Conservation (phyloP, 305 asterid genomes). For the Rubia tinctorum region DNA sequence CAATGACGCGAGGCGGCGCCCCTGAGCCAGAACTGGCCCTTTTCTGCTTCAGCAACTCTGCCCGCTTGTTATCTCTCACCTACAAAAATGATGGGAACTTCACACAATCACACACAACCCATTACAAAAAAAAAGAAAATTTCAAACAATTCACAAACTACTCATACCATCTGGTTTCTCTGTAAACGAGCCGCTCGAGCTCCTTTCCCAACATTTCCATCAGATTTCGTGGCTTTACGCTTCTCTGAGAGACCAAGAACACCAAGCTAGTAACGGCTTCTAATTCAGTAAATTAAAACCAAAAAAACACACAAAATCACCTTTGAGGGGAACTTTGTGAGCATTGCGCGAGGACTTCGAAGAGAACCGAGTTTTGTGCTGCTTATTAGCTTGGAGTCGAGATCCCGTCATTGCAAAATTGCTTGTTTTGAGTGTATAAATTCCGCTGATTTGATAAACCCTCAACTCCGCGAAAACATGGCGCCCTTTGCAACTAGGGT, state of each 20-base stretch:
- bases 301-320: no score
- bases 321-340: no score
- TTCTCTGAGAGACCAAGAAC: constrained; percentile 46
- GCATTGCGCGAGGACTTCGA: no score
- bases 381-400: no score
- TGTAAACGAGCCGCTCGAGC: constrained; percentile 91
- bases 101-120: background rate
- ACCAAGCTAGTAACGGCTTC: no score
- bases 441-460: no score
- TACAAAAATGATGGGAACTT: constrained; percentile 35
- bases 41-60: constrained; percentile 35
- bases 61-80: background rate
- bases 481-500: no score
- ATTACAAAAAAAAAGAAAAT: background rate
- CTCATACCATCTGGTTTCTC: constrained; percentile 70
- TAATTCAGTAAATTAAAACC: constrained; percentile 6
- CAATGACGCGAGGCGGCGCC: constrained; percentile 89
- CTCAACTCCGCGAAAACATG: no score
- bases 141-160: background rate
- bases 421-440: no score
- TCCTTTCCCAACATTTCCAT: constrained; percentile 53
- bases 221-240: constrained; percentile 41
- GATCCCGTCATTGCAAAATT: no score
- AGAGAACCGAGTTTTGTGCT: no score
- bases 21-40: constrained; percentile 69